phyloP scores from a whole-genome alignment of 768 basidiomycete genomes.

The Phylloporus arenicola region DNA sequence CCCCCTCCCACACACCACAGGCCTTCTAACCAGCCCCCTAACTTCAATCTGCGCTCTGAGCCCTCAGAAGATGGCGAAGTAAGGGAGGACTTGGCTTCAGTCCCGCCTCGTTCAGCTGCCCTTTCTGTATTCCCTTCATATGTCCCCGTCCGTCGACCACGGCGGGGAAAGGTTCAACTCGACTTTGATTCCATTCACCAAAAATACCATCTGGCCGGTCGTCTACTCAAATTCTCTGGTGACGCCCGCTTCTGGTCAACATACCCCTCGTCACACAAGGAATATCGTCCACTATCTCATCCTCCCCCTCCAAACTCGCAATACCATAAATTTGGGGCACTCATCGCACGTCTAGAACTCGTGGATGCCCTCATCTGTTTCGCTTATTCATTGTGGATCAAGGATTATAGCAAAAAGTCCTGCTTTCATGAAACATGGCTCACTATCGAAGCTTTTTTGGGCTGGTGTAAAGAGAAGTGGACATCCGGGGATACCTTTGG shows the following conservation, averaged over 20 bases:
- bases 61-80: constrained; percentile 45
- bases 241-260: constrained; percentile 75
- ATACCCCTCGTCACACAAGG: constrained; percentile 57
- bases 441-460: constrained; percentile 64
- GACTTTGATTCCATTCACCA: constrained; percentile 61
- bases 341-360: constrained; percentile 75
- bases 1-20: constrained; percentile 16
- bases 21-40: constrained; percentile 20
- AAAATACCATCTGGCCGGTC: constrained; percentile 64
- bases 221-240: constrained; percentile 78
- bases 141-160: constrained; percentile 63
- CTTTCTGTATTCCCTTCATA: constrained; percentile 30
- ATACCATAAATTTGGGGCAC: constrained; percentile 70
- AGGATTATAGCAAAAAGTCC: constrained; percentile 51
- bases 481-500: constrained; percentile 36
- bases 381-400: constrained; percentile 78
- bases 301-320: constrained; percentile 62
- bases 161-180: constrained; percentile 47
- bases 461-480: constrained; percentile 73
- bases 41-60: constrained; percentile 33
- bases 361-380: constrained; percentile 80
- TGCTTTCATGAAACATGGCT: constrained; percentile 63
- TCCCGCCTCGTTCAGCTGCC: constrained; percentile 21
- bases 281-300: constrained; percentile 55
- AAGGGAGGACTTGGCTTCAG: constrained; percentile 32